Evolutionary conservation across 1,284 basidiomycete species (phyloP).

Genomic region (Tremellales sp.): DNA sequence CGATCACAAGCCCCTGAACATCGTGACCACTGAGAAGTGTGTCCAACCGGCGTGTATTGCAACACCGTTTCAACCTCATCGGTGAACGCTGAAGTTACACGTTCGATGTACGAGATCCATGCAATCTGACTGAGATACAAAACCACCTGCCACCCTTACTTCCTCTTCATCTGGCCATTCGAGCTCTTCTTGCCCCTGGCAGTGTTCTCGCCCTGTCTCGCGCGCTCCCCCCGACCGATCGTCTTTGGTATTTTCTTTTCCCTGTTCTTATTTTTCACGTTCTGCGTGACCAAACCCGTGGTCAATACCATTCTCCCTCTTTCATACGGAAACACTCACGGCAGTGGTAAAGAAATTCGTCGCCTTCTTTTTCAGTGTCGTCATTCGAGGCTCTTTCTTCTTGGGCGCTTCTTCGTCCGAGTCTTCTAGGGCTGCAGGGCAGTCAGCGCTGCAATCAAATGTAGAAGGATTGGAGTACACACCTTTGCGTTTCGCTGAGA

Average conservation of each 20-base stretch:
- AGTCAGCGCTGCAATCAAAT: constrained; percentile 6
- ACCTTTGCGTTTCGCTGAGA: constrained; percentile 27
- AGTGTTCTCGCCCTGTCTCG: constrained; percentile 11
- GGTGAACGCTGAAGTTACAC: no score
- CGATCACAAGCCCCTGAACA: constrained; percentile 98
- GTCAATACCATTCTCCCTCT: neutral
- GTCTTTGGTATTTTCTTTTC: constrained; percentile 44
- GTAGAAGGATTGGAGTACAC: constrained; percentile 14
- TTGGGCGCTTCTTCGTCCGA: constrained; percentile 27
- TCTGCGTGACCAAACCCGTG: constrained; percentile 38
- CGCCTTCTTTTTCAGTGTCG: constrained; percentile 87
- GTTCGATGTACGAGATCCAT: no score
- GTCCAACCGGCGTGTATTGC: no score
- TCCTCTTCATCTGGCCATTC: constrained; percentile 12
- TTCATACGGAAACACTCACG: constrained; percentile 12
- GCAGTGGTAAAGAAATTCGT: constrained; percentile 83
- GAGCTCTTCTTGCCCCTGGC: constrained; percentile 10
- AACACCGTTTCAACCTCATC: no score
- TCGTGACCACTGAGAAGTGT: constrained; percentile 97
- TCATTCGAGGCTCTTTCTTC: constrained; percentile 73
- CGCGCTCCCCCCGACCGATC: constrained; percentile 18
- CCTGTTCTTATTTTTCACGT: constrained; percentile 80
- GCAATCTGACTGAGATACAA: neutral
- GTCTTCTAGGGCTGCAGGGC: constrained; percentile 18
- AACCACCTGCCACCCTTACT: neutral